These are phyloP conservation scores for Ophiobolus disseminans DNA, from an alignment of 2,329 filamentous ascomycete genomes.

Conservation along the genomic window DNA sequence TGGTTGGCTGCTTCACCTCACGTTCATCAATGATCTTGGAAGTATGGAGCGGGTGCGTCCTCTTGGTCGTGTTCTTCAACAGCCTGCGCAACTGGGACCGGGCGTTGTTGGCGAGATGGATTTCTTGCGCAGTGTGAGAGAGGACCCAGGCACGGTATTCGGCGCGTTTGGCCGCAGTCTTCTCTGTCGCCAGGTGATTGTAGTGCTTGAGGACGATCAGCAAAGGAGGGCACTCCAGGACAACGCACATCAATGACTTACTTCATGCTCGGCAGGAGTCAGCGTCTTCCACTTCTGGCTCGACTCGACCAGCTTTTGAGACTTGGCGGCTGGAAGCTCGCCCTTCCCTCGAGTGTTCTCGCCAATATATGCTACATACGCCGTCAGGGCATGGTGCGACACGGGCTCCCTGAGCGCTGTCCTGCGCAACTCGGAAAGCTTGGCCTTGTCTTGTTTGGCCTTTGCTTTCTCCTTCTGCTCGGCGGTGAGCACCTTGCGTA, in stretches of 20 bases:
- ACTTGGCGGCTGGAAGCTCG: neutral
- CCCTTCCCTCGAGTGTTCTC: constrained; percentile 23
- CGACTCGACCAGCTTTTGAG: constrained; percentile 4
- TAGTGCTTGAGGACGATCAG: constrained; percentile 55
- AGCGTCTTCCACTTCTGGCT: constrained; percentile 33
- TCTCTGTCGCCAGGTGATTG: constrained; percentile 59
- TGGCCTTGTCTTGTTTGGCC: too few relatives aligned
- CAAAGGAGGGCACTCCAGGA: neutral
- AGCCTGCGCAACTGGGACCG: constrained; percentile 50
- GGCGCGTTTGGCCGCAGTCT: constrained; percentile 52
- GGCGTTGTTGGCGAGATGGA: constrained; percentile 66
- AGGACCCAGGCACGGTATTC: constrained; percentile 63
- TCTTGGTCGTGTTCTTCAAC: constrained; percentile 12
- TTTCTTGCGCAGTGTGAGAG: constrained; percentile 62
- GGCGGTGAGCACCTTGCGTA: constrained; percentile 35
- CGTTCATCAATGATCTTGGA: constrained; percentile 62
- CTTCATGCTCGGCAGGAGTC: constrained; percentile 46
- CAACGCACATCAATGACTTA: constrained; percentile 19
- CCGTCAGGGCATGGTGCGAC: neutral
- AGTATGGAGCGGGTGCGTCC: constrained; percentile 14
- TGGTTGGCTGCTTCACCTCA: constrained; percentile 52
- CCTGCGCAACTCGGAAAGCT: constrained; percentile 49
- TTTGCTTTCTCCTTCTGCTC: constrained; percentile 37
- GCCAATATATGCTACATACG: constrained; percentile 35
- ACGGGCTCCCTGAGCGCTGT: constrained; percentile 48